A percentile compares a stretch with the other conserved stretches of the same genome.
Conservation (phyloP, 768 basidiomycete genomes). For the Phaffia australis region DNA sequence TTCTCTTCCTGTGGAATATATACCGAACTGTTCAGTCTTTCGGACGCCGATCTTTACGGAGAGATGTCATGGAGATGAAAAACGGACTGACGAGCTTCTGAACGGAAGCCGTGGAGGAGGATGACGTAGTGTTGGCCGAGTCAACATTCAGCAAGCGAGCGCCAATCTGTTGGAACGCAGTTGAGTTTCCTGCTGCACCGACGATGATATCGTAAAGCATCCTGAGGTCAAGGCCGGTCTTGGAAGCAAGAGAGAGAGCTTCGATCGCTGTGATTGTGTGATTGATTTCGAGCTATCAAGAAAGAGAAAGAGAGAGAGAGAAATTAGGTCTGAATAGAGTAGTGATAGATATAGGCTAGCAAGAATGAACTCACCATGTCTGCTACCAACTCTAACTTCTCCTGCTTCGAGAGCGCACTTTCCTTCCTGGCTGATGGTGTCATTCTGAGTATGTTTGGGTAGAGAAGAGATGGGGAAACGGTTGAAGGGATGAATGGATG, state of each 20-base stretch:
- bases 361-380: conserved; percentile 10
- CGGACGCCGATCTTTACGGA: background rate
- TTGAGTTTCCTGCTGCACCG: conserved; percentile 18
- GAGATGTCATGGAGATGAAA: background rate
- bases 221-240: conserved; percentile 8
- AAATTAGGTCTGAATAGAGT: background rate
- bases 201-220: conserved; percentile 13
- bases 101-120: background rate
- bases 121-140: background rate
- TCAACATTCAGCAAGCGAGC: conserved; percentile 6
- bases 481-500: too few relatives aligned
- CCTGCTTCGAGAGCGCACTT: conserved; percentile 11
- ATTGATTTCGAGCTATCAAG: conserved; percentile 6
- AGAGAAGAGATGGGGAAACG: too few relatives aligned
- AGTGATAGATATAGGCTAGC: background rate
- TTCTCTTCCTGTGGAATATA: background rate
- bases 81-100: conserved; percentile 3
- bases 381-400: conserved; percentile 18
- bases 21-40: background rate
- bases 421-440: too few relatives aligned
- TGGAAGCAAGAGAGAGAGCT: conserved; percentile 15
- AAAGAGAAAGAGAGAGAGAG: background rate
- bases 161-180: conserved; percentile 1
- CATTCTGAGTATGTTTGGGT: too few relatives aligned
- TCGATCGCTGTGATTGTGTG: conserved; percentile 13